phyloP scores from a whole-genome alignment of 805 yeast species.

The Lachancea waltii region DNA sequence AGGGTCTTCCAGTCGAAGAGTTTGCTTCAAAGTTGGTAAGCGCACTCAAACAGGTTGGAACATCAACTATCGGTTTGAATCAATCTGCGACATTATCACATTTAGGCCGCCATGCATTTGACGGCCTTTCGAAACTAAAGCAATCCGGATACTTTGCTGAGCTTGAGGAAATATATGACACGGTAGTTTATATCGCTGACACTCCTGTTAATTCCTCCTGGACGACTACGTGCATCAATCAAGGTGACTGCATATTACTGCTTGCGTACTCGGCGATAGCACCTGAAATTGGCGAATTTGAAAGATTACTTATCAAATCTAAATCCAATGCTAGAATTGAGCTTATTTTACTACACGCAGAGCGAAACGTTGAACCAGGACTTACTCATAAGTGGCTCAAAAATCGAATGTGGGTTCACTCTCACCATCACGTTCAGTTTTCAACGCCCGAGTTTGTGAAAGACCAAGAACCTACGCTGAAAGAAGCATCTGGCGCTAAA shows the following conservation, averaged over 20 bases:
- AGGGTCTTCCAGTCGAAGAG: slow-evolving; percentile 79
- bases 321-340: slow-evolving; percentile 87
- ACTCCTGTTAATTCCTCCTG: slow-evolving; percentile 76
- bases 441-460: slow-evolving; percentile 7
- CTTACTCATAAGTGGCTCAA: slow-evolving; percentile 80
- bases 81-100: slow-evolving; percentile 75
- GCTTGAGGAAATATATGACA: slow-evolving; percentile 80
- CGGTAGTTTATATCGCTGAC: slow-evolving; percentile 86
- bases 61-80: slow-evolving; percentile 70
- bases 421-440: slow-evolving; percentile 88
- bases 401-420: slow-evolving; percentile 81
- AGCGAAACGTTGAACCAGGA: slow-evolving; percentile 77
- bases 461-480: slow-evolving; percentile 1
- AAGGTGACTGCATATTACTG: slow-evolving; percentile 89
- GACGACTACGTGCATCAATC: slow-evolving; percentile 89
- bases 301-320: slow-evolving; percentile 61
- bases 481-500: not conserved
- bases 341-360: slow-evolving; percentile 76
- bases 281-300: slow-evolving; percentile 80
- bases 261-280: slow-evolving; percentile 76
- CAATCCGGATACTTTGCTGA: slow-evolving; percentile 87
- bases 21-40: slow-evolving; percentile 68
- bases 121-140: slow-evolving; percentile 75
- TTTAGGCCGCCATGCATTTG: slow-evolving; percentile 89
- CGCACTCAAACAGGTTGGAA: slow-evolving; percentile 68